Base-by-base conservation (phyloP, 2,329 filamentous ascomycete genomes). In the Fusarium concolor region DNA sequence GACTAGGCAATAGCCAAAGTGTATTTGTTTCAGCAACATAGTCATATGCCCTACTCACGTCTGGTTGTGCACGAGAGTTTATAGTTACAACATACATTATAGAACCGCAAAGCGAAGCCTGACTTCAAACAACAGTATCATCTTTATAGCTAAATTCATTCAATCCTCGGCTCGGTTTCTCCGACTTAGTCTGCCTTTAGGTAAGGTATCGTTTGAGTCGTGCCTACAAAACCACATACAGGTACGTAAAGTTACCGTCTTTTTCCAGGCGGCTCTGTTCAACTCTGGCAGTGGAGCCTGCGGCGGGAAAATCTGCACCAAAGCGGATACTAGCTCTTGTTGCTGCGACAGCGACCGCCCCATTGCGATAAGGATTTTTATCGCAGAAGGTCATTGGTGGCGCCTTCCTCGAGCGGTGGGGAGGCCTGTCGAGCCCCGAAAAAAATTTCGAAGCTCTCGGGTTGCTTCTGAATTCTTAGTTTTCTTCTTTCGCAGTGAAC, bases 391-490 rank as follows among this genome's bases (percentile, higher is more conserved):
- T 41, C n/a, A 79, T 76, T 79, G 75, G 78, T 11, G 39, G 17
- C 4, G 6, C 18, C 17, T 42, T 41, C 44, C 56, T 54, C 65
- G 14, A 17, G n/a, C 9, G 44, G 72, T 72, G 72, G 72, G 62
- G 59, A 31, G 43, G 41, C 39, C 33, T 63, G 52, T 61, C 43
- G 49, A 63, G 60, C 62, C 66, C 68, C 71, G 63, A 72, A 76
- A 77, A 77, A 79, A 78, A 78, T 71, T 78, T 76, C 76, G 71
- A 76, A 74, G 68, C 71, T 74, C 56, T 73, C 31, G 52, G 57
- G 64, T 61, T 67, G 59, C 58, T 63, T 62, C 54, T 66, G 52
- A 53, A 52, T 46, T 73, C 59, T 68, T 69, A 52, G 42, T 71
- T 71, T 72, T 72, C 62, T 65, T 69, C 61, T 46, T 56, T 56